Evolutionary conservation across 805 yeast genomes (phyloP).

Genomic region (Metschnikowia amazonensis): DNA sequence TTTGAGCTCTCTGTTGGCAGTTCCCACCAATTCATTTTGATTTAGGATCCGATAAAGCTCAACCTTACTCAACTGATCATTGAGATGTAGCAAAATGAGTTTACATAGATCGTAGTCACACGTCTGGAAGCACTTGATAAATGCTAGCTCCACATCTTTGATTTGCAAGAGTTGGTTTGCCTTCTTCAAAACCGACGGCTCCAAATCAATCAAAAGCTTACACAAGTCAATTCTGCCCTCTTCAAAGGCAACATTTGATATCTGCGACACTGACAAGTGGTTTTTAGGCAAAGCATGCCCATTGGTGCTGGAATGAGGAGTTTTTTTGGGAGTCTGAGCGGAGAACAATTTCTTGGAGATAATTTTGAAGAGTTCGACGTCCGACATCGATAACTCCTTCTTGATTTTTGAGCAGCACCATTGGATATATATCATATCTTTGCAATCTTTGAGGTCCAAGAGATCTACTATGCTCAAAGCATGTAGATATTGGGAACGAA

Average conservation of each 20-base stretch:
- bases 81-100: constrained; percentile 53
- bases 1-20: constrained; percentile 22
- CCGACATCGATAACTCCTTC: constrained; percentile 50
- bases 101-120: constrained; percentile 58
- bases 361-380: constrained; percentile 50
- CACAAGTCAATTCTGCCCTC: constrained; percentile 79
- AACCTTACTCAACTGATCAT: constrained; percentile 53
- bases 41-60: constrained; percentile 67
- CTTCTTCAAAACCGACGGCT: constrained; percentile 58
- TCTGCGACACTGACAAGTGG: constrained; percentile 47
- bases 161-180: constrained; percentile 58
- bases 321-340: constrained; percentile 16
- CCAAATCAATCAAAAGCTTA: constrained; percentile 61
- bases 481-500: constrained; percentile 56
- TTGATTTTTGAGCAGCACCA: constrained; percentile 80
- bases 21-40: constrained; percentile 34
- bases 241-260: constrained; percentile 64
- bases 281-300: constrained; percentile 24
- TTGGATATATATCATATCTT: constrained; percentile 50
- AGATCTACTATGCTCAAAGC: constrained; percentile 59
- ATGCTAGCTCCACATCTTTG: constrained; percentile 68
- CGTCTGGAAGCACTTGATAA: constrained; percentile 60
- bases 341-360: constrained; percentile 46
- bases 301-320: constrained; percentile 20
- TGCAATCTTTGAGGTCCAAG: constrained; percentile 38